Evolutionary conservation across 2,329 filamentous ascomycete genomes (phyloP), one percentile per base, ranked within the genome.

Genomic region (Sclerotinia borealis): DNA sequence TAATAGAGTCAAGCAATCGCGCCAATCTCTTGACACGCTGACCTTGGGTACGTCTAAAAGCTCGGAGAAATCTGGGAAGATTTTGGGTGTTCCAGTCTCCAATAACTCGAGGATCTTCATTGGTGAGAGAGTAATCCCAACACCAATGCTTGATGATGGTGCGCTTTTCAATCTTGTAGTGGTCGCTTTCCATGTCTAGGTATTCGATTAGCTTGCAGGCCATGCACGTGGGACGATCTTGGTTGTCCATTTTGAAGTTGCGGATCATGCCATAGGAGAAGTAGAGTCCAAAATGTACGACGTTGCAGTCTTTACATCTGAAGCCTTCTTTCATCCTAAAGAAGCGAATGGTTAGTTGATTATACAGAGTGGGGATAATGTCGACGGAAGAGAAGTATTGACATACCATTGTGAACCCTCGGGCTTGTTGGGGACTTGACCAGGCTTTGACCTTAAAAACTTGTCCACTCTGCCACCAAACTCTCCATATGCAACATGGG

Each of bases 91-190:
- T 69, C 63, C 63, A 68, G 1, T 61, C 52, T 17, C 58, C 58
- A 13, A 15, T 25, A 15, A 19, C 4, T 22, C n/a, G 22, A 4
- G 15, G 11, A 4, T 13, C 19, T 0, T 48, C 25, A 8, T 22
- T 22, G 6, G 25, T 17, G 4, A 36, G 1, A 2, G 29, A 31
- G 1, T 15, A 54, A 4, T 60, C 52, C 31, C 60, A n/a, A 0
- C 70, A 61, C 71, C 70, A 72, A 2, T 41, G 10, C 6, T 63
- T 39, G 25, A 72, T 67, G 6, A 72, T 64, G 8, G 25, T 29
- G 7, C 68, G 65, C 39, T 72, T 73, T 0, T 49, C 1, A 0
- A 2, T 0, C 54, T 73, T 73, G 50, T 67, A 71, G 22, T 73
- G 72, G 31, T 73, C 72, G 1, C 22, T 37, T 60, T 73, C 72